Base-by-base conservation (phyloP, 2,329 filamentous ascomycete species). In the Fusarium sublunatum region DNA sequence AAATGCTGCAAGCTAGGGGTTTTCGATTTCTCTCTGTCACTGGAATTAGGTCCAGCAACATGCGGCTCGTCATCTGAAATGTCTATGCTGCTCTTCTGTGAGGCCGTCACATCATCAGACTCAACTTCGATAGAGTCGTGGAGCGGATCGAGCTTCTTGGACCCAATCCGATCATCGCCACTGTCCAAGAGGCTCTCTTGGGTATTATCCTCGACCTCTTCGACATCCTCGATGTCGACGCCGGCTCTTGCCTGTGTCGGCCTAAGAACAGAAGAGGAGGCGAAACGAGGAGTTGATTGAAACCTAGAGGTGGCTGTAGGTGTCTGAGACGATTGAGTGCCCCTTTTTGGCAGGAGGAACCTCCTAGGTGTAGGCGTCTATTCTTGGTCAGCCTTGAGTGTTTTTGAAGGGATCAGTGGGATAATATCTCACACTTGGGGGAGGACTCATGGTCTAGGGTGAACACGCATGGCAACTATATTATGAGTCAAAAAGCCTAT, bases 291-390 rank as follows among this genome's bases (percentile, higher is more conserved):
- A 34, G 77, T 79, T 25, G 75, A 74, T 28, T 74, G 75, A 50
- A 78, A 79, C 48, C 70, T 75, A 43, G 70, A 70, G 7, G 67
- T 53, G 22, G 61, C 70, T 24, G 72, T 64, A 11, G 73, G 73
- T 22, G 73, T 72, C 56, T 76, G 74, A 25, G 74, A 74, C 6
- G 69, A 60, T 45, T 73, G 70, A n/a, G 73, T 67, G 12, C 70
- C 68, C 28, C 76, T 61, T 52, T 75, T 78, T 3, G 75, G 68
- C 7, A 76, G 70, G 50, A 79, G 68, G 53, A 80, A 79, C 6
- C 76, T 73, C 57, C 76, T 72, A 19, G 78, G 76, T 7, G 75
- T 73, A 5, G 77, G 75, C 31, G 78, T 79, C 78, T 79, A 41
- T 36, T 31, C 6, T 24, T n/a, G 3, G 34, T 65, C 35, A 65